Conservation (phyloP, 2,329 filamentous ascomycete genomes). For the Mycosphaerella arachidis region DNA sequence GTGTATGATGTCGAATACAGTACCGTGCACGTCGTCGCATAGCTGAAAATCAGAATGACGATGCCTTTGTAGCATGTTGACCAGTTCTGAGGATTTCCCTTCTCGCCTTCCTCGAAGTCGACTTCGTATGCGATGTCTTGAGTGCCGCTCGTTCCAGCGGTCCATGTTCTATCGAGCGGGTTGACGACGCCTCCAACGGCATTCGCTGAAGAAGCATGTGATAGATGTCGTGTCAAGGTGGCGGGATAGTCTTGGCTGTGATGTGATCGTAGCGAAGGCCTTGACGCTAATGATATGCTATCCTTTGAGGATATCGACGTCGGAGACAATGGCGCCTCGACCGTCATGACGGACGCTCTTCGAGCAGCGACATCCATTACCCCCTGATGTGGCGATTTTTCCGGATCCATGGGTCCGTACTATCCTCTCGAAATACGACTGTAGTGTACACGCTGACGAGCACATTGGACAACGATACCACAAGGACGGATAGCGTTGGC, state of each 20-base stretch:
- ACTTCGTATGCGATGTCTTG: conserved; percentile 63
- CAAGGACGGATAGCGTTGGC: not conserved
- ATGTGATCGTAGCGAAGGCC: conserved; percentile 15
- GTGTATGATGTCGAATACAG: conserved; percentile 78
- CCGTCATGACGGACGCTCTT: conserved; percentile 23
- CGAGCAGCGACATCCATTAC: conserved; percentile 8
- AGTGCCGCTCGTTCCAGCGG: conserved; percentile 19
- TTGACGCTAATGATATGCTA: conserved; percentile 21
- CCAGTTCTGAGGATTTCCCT: conserved; percentile 66
- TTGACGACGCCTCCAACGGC: conserved; percentile 28
- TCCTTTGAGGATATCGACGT: conserved; percentile 21
- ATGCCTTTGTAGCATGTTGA: conserved; percentile 54
- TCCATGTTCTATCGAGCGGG: conserved; percentile 20
- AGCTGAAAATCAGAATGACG: conserved; percentile 53
- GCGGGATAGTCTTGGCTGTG: conserved; percentile 23
- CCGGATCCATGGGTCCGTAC: conserved; percentile 10
- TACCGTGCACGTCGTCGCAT: conserved; percentile 53
- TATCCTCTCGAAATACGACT: not conserved
- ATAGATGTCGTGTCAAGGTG: conserved; percentile 25
- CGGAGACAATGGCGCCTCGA: conserved; percentile 26
- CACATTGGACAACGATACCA: not conserved
- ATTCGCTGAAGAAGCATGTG: conserved; percentile 26
- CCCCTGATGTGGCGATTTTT: conserved; percentile 9
- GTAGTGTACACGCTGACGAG: not conserved
- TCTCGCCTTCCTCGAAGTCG: conserved; percentile 62